Evolutionary conservation across 1,284 basidiomycete species (phyloP).

Genomic region (Cryptococcus deneoformans): DNA sequence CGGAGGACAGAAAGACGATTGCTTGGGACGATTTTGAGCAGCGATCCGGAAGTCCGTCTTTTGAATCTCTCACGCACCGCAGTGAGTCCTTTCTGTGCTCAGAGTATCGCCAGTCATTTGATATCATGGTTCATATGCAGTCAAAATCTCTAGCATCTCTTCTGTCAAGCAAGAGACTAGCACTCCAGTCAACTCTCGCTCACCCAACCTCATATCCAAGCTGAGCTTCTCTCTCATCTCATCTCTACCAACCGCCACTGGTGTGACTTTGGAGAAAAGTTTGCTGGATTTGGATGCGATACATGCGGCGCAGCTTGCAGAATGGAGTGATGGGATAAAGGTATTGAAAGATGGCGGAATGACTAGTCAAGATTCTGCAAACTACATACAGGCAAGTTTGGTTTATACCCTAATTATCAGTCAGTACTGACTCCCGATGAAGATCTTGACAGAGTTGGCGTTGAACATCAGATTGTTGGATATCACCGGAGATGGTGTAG

Average conservation of each 20-base stretch:
- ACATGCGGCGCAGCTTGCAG: constrained; percentile 80
- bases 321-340: constrained; percentile 95
- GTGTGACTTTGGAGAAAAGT: constrained; percentile 56
- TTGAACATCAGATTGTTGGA: constrained; percentile 91
- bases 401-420: constrained; percentile 22
- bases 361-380: constrained; percentile 76
- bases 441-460: constrained; percentile 80
- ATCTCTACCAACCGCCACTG: not conserved
- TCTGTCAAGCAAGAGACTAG: constrained; percentile 79
- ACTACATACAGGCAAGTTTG: constrained; percentile 59
- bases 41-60: constrained; percentile 21
- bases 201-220: constrained; percentile 55
- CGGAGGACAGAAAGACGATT: constrained; percentile 33
- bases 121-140: constrained; percentile 19
- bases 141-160: constrained; percentile 73
- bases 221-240: constrained; percentile 76
- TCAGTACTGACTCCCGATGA: not conserved
- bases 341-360: constrained; percentile 82
- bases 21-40: constrained; percentile 40
- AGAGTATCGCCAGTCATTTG: not conserved
- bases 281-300: constrained; percentile 83
- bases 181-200: constrained; percentile 54
- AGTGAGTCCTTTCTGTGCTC: constrained; percentile 43
- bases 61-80: constrained; percentile 56
- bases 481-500: constrained; percentile 85